Conservation (phyloP, 192 early-diverging fungal species). For the Backusella morwellensis region DNA sequence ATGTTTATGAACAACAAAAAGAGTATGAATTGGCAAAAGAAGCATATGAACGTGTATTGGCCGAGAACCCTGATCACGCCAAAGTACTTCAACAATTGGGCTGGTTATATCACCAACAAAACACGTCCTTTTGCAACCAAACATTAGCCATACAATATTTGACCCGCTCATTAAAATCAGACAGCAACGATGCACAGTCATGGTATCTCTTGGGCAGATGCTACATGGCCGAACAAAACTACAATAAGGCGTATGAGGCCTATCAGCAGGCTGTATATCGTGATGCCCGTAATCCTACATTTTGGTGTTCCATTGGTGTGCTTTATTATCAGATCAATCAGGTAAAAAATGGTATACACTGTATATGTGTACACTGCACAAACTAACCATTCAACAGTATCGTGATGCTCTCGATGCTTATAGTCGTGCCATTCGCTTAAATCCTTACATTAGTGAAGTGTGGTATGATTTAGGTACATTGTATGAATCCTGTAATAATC, state of each 20-base stretch:
- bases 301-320: conserved; percentile 99
- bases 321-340: conserved; percentile 96
- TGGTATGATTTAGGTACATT: conserved; percentile 97
- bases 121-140: conserved; percentile 79
- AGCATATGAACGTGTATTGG: conserved; percentile 89
- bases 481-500: conserved; percentile 97
- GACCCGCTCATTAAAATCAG: conserved; percentile 78
- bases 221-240: conserved; percentile 93
- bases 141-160: conserved; percentile 83
- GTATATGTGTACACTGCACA: neutral
- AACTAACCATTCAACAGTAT: conserved; percentile 48
- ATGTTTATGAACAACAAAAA: conserved; percentile 92
- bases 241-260: conserved; percentile 93
- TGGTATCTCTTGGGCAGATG: conserved; percentile 95
- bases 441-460: conserved; percentile 92
- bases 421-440: conserved; percentile 88
- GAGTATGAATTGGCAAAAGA: conserved; percentile 79
- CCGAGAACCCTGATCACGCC: conserved; percentile 86
- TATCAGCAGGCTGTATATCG: conserved; percentile 97
- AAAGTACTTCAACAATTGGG: conserved; percentile 96
- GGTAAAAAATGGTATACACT: conserved; percentile 17
- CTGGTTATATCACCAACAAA: conserved; percentile 90
- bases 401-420: conserved; percentile 97
- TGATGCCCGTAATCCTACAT: conserved; percentile 90
- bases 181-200: conserved; percentile 89